Conservation (phyloP, 176 grass and related monocot genomes). For the Elymus sibiricus region DNA sequence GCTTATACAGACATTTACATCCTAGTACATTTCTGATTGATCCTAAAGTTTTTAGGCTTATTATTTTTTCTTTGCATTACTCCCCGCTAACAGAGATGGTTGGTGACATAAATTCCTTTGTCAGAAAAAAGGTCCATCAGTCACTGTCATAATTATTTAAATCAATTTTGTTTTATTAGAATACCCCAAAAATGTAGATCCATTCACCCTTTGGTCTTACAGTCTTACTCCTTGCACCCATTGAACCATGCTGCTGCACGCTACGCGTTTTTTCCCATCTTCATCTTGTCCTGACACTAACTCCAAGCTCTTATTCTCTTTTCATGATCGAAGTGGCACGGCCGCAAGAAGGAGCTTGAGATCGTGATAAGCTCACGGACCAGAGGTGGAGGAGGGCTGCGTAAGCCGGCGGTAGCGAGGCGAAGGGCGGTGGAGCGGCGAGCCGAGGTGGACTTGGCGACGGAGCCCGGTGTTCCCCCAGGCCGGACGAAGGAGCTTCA, state of each 20-base stretch:
- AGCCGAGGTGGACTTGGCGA: neutral
- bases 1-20: neutral
- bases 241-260: neutral
- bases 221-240: neutral
- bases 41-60: neutral
- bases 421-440: neutral
- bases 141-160: neutral
- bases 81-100: neutral
- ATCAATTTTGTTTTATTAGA: neutral
- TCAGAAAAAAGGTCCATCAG: neutral
- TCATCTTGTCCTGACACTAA: neutral
- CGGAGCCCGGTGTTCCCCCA: neutral
- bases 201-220: neutral
- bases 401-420: neutral
- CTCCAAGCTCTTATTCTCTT: neutral
- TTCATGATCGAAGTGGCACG: constrained; percentile 29
- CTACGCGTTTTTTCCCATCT: neutral
- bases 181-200: neutral
- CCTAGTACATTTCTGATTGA: neutral
- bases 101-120: neutral
- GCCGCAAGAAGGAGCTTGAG: constrained; percentile 37
- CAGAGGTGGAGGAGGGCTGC: neutral
- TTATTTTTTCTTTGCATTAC: neutral
- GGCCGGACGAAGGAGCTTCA: neutral
- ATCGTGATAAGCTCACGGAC: constrained; percentile 20